These are phyloP conservation scores for Aechmea fasciata DNA, from an alignment of 176 grass and related monocot genomes.

Conservation along the genomic window DNA sequence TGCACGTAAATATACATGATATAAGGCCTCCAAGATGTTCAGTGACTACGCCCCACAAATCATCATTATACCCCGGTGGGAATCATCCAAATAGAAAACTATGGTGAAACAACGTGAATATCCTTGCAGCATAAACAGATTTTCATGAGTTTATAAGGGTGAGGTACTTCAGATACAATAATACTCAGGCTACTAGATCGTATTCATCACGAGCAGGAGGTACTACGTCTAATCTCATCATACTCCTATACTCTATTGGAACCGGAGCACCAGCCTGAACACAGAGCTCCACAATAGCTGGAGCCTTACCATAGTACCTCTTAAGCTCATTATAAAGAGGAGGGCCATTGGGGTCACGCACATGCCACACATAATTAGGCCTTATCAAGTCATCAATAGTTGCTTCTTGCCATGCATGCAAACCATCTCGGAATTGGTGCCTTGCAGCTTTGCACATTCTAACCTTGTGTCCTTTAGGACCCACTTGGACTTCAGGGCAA, in stretches of 20 bases:
- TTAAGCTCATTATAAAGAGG: conserved; percentile 47
- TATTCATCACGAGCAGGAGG: conserved; percentile 45
- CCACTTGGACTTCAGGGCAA: conserved; percentile 66
- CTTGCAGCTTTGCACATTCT: conserved; percentile 62
- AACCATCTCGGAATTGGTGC: conserved; percentile 53
- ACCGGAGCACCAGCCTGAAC: conserved; percentile 38
- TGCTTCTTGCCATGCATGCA: conserved; percentile 67
- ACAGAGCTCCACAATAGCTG: conserved; percentile 46
- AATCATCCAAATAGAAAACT: too few relatives aligned
- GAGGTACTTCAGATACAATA: too few relatives aligned
- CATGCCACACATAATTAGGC: conserved; percentile 60
- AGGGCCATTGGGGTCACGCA: background rate
- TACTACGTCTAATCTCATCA: conserved; percentile 67
- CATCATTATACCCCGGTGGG: too few relatives aligned
- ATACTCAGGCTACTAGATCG: conserved; percentile 46
- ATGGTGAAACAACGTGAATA: too few relatives aligned
- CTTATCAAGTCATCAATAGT: conserved; percentile 51
- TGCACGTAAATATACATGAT: too few relatives aligned
- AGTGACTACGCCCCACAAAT: too few relatives aligned
- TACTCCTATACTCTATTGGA: conserved; percentile 31
- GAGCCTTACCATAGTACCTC: conserved; percentile 74
- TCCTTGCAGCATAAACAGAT: too few relatives aligned
- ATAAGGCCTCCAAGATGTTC: too few relatives aligned
- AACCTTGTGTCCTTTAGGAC: conserved; percentile 66
- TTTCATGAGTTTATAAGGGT: too few relatives aligned